Percentiles rank a stretch among this genome's conserved stretches.
Conservation (phyloP, 2,329 filamentous ascomycete genomes). For the Coleophoma eucalyptorum region DNA sequence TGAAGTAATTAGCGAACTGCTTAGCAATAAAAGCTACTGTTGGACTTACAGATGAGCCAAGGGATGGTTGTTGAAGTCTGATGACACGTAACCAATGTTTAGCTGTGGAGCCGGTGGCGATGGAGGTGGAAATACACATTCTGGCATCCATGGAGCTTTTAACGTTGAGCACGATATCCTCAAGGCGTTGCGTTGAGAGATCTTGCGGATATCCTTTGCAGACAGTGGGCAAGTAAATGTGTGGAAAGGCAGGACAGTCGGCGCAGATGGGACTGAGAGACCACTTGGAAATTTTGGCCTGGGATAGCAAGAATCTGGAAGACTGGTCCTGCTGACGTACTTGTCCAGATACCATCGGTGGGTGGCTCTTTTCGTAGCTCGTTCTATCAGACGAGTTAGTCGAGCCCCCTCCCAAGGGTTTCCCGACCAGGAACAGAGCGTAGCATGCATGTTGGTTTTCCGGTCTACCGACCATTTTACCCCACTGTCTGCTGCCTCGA, state of each 20-base stretch:
- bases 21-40: not conserved
- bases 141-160: slow-evolving; percentile 79
- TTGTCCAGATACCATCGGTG: slow-evolving; percentile 88
- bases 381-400: slow-evolving; percentile 78
- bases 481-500: slow-evolving; percentile 27
- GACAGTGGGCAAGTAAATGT: slow-evolving; percentile 95
- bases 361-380: slow-evolving; percentile 70
- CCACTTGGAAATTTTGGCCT: slow-evolving; percentile 70
- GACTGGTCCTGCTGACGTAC: slow-evolving; percentile 58
- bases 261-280: slow-evolving; percentile 78
- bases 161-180: slow-evolving; percentile 91
- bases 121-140: slow-evolving; percentile 79
- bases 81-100: slow-evolving; percentile 95
- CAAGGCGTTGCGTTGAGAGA: slow-evolving; percentile 90
- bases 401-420: slow-evolving; percentile 86
- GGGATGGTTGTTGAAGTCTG: slow-evolving; percentile 98
- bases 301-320: slow-evolving; percentile 56
- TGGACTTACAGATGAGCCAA: slow-evolving; percentile 73
- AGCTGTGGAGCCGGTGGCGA: slow-evolving; percentile 75
- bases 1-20: slow-evolving; percentile 3
- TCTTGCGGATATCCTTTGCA: slow-evolving; percentile 85
- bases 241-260: slow-evolving; percentile 94
- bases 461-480: slow-evolving; percentile 28
- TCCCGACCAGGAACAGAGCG: slow-evolving; percentile 59
- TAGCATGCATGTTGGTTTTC: slow-evolving; percentile 27